Base-by-base conservation (phyloP, 2,329 filamentous ascomycete genomes). In the Phialemoniopsis sp. region DNA sequence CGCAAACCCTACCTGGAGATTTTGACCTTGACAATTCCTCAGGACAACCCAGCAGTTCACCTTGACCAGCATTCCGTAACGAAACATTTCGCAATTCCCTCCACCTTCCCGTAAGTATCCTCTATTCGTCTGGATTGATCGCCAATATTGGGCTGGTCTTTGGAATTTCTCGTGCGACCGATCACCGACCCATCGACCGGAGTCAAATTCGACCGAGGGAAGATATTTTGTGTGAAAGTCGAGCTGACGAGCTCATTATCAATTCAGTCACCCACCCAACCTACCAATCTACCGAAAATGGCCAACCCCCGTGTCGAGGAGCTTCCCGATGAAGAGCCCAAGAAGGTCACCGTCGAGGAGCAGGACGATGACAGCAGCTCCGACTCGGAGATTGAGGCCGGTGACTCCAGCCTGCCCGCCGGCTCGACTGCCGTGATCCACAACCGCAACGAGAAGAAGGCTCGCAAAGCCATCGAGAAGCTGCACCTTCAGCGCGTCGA, bases 361-460 rank as follows among this genome's bases (percentile, higher is more conserved):
- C 80, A 84, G 57, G 82, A 83, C 49, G 76, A 76, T 50, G 81
- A 82, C 51, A 81, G 76, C 62, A 83, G 78, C 72, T 82, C 81
- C 59, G 84, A 88, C 54, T 87, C 85, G 57, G 86, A 86, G 58
- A 83, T 79, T 57, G 89, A 93, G 67, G 83, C 80, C 47, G 81
- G 74, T 54, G 80, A 80, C 46, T 62, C 66, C 49, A 67, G 64
- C 54, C 65, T 79, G 52, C 89, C 91, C 64, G 85, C 87, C 54
- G 93, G 91, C 63, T 87, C 89, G 60, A 82, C 85, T 51, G 86
- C 91, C 62, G 82, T 93, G 58, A 85, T 98, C 62, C 91, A 97
- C 81, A 95, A 89, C 64, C 89, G 93, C 70, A 97, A 97, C 76
- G 93, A 98, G 86, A 98, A 98, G 87, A 98, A 98, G 85, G 94